Conservation (phyloP, 768 basidiomycete genomes). For the Lactifluus pinguis region DNA sequence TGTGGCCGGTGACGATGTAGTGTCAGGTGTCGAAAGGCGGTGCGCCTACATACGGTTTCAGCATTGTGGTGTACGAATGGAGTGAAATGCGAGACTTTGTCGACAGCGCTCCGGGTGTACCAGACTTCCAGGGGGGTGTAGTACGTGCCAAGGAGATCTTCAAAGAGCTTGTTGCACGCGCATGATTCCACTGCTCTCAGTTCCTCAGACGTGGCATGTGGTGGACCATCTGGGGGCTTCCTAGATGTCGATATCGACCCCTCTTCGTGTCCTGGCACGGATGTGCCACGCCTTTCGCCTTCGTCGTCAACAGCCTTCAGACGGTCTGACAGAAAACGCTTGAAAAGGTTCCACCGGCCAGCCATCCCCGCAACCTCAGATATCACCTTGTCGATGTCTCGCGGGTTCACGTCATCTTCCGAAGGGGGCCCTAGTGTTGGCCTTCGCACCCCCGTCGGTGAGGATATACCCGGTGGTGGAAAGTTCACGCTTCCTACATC, state of each 20-base stretch:
- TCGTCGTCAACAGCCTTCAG: conserved; percentile 43
- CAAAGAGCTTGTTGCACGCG: conserved; percentile 49
- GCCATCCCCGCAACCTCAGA: conserved; percentile 86
- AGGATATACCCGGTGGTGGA: conserved; percentile 10
- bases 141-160: conserved; percentile 57
- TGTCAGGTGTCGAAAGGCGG: conserved; percentile 68
- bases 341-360: conserved; percentile 85
- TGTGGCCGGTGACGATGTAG: conserved; percentile 48
- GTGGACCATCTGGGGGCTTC: not conserved
- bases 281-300: not conserved
- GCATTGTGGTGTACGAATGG: not conserved
- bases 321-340: conserved; percentile 74
- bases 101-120: conserved; percentile 80
- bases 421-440: conserved; percentile 24
- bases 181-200: conserved; percentile 37
- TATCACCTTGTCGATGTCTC: conserved; percentile 87
- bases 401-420: conserved; percentile 62
- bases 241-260: not conserved
- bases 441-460: conserved; percentile 12
- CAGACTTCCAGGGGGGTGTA: conserved; percentile 88
- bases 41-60: conserved; percentile 57
- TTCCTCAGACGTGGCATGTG: conserved; percentile 8
- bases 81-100: conserved; percentile 50
- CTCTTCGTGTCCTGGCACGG: not conserved
- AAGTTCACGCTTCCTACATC: conserved; percentile 27